Percentiles rank a stretch among this genome's conserved stretches.
These are phyloP conservation scores for Pseudisothecium myosuroides DNA, from an alignment of 225 moss, liverwort and hornwort genomes.

Conservation along the genomic window DNA sequence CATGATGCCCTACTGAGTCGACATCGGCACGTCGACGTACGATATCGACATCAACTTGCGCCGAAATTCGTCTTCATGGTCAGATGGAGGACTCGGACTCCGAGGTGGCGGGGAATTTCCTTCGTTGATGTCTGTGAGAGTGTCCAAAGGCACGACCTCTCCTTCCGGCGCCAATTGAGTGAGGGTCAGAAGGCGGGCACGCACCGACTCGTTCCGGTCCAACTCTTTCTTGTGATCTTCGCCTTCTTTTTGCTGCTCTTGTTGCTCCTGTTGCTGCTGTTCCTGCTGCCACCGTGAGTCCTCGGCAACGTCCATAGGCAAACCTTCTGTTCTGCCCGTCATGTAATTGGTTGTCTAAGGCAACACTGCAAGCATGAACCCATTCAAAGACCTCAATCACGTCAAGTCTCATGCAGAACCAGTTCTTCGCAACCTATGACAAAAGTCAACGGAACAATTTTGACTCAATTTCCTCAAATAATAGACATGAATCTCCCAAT, in stretches of 20 bases:
- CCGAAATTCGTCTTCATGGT: conserved; percentile 24
- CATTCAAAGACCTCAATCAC: neutral
- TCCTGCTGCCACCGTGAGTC: conserved; percentile 8
- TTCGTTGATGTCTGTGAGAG: neutral
- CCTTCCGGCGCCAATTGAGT: conserved; percentile 21
- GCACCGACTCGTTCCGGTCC: conserved; percentile 19
- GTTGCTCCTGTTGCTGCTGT: neutral
- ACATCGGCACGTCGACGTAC: conserved; percentile 6
- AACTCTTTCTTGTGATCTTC: neutral
- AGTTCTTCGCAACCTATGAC: neutral
- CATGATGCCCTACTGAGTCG: conserved; percentile 6
- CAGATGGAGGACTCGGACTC: neutral
- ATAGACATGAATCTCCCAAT: neutral
- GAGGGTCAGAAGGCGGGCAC: conserved; percentile 23
- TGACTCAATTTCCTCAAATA: neutral
- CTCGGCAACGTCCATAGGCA: conserved; percentile 39
- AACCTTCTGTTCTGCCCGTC: conserved; percentile 13
- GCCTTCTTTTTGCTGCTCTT: neutral
- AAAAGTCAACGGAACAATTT: neutral
- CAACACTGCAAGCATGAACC: neutral
- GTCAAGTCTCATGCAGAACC: neutral
- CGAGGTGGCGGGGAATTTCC: neutral
- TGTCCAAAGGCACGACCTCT: neutral
- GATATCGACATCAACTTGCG: conserved; percentile 42
- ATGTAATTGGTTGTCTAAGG: neutral